A percentile compares a stretch with the other conserved stretches of the same genome.
Conservation (phyloP, 306 rosid species). For the Prunus davidiana region DNA sequence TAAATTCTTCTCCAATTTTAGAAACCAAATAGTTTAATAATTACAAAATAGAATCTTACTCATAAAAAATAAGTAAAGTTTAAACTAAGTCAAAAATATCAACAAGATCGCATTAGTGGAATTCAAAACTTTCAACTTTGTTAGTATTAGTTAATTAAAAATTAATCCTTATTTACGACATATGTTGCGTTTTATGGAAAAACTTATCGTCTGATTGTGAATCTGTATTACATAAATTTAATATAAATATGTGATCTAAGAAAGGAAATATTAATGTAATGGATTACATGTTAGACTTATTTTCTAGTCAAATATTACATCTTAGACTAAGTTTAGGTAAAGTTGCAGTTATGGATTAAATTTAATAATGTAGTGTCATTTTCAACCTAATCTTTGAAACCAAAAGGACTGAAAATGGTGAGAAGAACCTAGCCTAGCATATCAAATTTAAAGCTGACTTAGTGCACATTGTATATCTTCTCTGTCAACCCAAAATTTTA, state of each 20-base stretch:
- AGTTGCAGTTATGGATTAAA: background rate
- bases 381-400: background rate
- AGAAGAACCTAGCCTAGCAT: background rate
- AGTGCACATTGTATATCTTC: background rate
- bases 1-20: background rate
- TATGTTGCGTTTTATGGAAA: background rate
- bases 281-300: background rate
- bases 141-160: no score
- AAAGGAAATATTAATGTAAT: background rate
- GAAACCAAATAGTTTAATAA: background rate
- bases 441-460: background rate
- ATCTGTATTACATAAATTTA: no score
- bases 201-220: background rate
- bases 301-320: background rate
- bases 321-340: slow-evolving; percentile 2
- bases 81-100: background rate
- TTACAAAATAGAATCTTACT: background rate
- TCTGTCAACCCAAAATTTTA: background rate
- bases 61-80: background rate
- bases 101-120: background rate
- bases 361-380: background rate
- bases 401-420: background rate
- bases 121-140: background rate
- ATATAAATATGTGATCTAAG: no score
- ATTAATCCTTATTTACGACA: background rate